phyloP scores from a whole-genome alignment of 148 eudicot genomes.

The Suaeda aralocaspica region DNA sequence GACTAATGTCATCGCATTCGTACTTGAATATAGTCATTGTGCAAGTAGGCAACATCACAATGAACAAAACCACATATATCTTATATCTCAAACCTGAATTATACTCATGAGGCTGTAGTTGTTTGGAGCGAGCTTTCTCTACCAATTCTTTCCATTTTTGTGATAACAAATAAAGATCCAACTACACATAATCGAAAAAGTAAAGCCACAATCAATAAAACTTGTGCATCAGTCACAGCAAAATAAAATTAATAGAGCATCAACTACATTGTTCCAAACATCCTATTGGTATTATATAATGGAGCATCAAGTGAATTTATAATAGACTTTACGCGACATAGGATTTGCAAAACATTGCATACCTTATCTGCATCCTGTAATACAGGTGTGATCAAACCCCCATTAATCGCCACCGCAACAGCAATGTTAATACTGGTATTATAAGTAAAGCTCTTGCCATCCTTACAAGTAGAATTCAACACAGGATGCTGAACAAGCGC shows the following conservation, averaged over 20 bases:
- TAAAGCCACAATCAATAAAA: background rate
- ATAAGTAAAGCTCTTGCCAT: constrained; percentile 82
- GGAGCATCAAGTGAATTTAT: too few species aligned
- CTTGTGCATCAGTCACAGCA: too few species aligned
- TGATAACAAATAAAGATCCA: constrained; percentile 87
- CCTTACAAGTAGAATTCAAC: constrained; percentile 75
- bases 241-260: background rate
- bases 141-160: constrained; percentile 94
- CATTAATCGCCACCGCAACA: constrained; percentile 90
- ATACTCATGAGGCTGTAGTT: constrained; percentile 82
- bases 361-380: constrained; percentile 98
- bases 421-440: constrained; percentile 84
- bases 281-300: background rate
- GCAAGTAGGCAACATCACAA: background rate
- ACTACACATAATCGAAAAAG: constrained; percentile 34
- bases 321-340: too few species aligned
- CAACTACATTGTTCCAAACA: background rate
- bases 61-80: background rate
- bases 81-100: constrained; percentile 54
- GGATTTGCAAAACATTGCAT: constrained; percentile 1
- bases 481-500: constrained; percentile 89
- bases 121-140: constrained; percentile 82
- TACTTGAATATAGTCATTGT: background rate
- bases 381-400: constrained; percentile 94
- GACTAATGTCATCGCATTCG: background rate